Evolutionary conservation across 2,329 filamentous ascomycete species (phyloP).

Genomic region (Trichoderma guizhouense): DNA sequence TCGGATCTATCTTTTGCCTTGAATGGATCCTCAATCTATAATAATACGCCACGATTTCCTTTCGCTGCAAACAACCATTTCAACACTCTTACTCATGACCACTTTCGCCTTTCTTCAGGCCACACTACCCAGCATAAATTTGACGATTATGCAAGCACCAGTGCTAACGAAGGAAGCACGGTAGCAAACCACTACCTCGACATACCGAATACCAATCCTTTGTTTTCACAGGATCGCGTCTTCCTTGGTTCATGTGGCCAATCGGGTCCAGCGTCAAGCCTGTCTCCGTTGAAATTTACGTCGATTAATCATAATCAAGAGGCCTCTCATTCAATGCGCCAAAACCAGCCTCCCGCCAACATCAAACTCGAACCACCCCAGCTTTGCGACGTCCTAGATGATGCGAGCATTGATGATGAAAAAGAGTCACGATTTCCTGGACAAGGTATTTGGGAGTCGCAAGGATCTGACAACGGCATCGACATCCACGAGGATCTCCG

Average conservation of each 20-base stretch:
- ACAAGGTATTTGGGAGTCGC: slow-evolving; percentile 26
- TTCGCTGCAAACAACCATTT: slow-evolving; percentile 27
- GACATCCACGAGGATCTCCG: slow-evolving; percentile 25
- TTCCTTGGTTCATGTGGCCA: slow-evolving; percentile 30
- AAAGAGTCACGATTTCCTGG: slow-evolving; percentile 26
- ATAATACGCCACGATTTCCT: slow-evolving; percentile 29
- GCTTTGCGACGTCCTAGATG: slow-evolving; percentile 26
- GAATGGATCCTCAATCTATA: slow-evolving; percentile 32
- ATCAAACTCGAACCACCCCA: slow-evolving; percentile 29
- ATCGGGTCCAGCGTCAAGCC: slow-evolving; percentile 21
- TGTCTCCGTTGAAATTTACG: slow-evolving; percentile 31
- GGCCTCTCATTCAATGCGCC: slow-evolving; percentile 20
- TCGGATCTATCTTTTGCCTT: slow-evolving; percentile 29
- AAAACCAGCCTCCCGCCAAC: slow-evolving; percentile 18
- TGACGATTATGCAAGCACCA: slow-evolving; percentile 25
- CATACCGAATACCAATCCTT: slow-evolving; percentile 31
- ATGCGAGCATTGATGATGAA: slow-evolving; percentile 20
- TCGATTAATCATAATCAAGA: slow-evolving; percentile 28
- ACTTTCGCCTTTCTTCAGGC: slow-evolving; percentile 26
- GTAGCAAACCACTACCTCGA: slow-evolving; percentile 28
- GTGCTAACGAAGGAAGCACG: slow-evolving; percentile 22
- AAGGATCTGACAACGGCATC: slow-evolving; percentile 23
- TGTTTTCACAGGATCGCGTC: slow-evolving; percentile 33
- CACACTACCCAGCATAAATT: slow-evolving; percentile 29
- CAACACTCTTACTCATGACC: slow-evolving; percentile 26